These are phyloP conservation scores for Tylopilus sp. DNA, from an alignment of 1,284 basidiomycete genomes.

Conservation along the genomic window DNA sequence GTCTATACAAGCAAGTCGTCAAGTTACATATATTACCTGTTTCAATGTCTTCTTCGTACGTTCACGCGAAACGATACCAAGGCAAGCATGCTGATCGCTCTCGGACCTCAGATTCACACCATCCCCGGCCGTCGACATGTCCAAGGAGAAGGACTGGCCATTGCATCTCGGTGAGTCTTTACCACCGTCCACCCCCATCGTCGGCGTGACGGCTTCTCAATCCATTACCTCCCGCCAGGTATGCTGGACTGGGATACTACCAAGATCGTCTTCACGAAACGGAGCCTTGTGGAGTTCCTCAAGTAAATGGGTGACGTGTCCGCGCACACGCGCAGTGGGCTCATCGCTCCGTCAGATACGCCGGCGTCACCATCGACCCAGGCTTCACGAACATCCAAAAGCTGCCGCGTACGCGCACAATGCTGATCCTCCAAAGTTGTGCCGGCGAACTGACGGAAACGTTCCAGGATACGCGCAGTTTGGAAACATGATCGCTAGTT, in stretches of 20 bases:
- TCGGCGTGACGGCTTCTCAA: background rate
- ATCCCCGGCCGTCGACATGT: constrained; percentile 48
- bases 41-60: constrained; percentile 31
- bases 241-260: constrained; percentile 75
- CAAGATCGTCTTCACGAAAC: constrained; percentile 70
- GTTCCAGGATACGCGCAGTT: constrained; percentile 36
- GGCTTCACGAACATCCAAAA: constrained; percentile 68
- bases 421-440: background rate
- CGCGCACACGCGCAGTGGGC: constrained; percentile 13
- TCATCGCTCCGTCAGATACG: constrained; percentile 45
- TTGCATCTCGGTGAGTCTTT: constrained; percentile 51
- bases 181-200: background rate
- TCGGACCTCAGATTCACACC: constrained; percentile 53
- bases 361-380: constrained; percentile 67
- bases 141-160: constrained; percentile 68
- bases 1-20: background rate
- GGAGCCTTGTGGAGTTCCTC: constrained; percentile 66
- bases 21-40: background rate
- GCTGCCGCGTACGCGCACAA: constrained; percentile 53
- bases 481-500: constrained; percentile 26
- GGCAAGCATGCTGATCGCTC: constrained; percentile 3
- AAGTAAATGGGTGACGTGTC: constrained; percentile 45
- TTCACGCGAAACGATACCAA: background rate
- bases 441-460: background rate
- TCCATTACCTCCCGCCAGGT: constrained; percentile 38